phyloP scores from a whole-genome alignment of 805 yeast genomes.

The Wickerhamomyces subpelliculosus region DNA sequence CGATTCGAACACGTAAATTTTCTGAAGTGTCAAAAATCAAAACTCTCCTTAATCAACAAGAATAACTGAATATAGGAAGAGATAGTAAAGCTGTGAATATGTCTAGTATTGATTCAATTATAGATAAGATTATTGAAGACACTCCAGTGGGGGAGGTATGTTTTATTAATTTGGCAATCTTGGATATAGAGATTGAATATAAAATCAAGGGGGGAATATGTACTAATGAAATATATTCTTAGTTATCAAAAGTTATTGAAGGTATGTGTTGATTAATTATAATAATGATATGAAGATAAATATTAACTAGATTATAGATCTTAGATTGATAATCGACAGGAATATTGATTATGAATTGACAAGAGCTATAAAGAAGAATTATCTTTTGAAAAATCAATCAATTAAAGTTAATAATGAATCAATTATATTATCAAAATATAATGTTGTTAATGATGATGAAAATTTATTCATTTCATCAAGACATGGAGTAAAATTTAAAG shows the following conservation, averaged over 20 bases:
- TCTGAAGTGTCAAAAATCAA: too few species aligned
- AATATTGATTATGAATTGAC: conserved; percentile 26
- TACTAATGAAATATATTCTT: neutral
- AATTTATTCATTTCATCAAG: conserved; percentile 47
- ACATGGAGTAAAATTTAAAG: conserved; percentile 42
- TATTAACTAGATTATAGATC: conserved; percentile 23
- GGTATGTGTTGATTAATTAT: too few species aligned
- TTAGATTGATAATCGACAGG: conserved; percentile 36
- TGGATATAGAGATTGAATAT: neutral
- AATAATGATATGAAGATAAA: neutral
- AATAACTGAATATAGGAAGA: too few species aligned
- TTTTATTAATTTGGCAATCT: conserved; percentile 2
- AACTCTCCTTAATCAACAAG: too few species aligned
- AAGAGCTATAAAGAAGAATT: conserved; percentile 33
- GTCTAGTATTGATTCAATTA: conserved; percentile 1
- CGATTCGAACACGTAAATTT: too few species aligned
- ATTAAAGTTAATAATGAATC: conserved; percentile 23
- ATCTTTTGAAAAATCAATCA: conserved; percentile 31
- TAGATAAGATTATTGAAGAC: conserved; percentile 31
- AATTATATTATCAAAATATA: conserved; percentile 42
- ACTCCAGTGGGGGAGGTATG: conserved; percentile 53
- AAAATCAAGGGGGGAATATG: neutral
- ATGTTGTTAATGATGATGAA: conserved; percentile 45
- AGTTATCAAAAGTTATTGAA: conserved; percentile 24
- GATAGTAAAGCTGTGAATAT: too few species aligned